phyloP scores from a whole-genome alignment of 345 rosid genomes.

The Crucihimalaya himalaica region DNA sequence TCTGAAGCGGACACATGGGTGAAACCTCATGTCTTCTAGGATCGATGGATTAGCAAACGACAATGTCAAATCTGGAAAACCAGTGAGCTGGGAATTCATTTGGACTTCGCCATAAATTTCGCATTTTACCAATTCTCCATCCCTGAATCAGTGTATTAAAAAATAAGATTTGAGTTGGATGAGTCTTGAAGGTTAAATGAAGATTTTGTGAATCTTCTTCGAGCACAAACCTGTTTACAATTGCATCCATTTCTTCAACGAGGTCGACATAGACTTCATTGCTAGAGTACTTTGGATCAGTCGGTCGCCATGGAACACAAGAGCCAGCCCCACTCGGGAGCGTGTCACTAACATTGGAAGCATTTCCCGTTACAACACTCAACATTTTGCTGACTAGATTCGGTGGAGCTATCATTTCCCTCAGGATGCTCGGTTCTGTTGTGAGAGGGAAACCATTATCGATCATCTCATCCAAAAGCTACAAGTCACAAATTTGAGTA shows the following conservation, averaged over 20 bases:
- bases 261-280: conserved; percentile 93
- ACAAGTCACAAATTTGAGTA: conserved; percentile 37
- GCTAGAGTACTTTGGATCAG: conserved; percentile 81
- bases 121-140: conserved; percentile 43
- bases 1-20: conserved; percentile 92
- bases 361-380: conserved; percentile 94
- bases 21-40: conserved; percentile 80
- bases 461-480: conserved; percentile 99
- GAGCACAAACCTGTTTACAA: conserved; percentile 64
- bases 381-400: conserved; percentile 84
- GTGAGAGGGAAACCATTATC: conserved; percentile 98
- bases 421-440: conserved; percentile 84
- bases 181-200: not conserved
- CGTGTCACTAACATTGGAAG: conserved; percentile 74
- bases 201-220: not conserved
- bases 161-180: not conserved
- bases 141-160: conserved; percentile 32
- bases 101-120: conserved; percentile 83
- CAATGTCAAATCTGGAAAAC: conserved; percentile 92
- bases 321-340: conserved; percentile 88
- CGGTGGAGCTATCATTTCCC: conserved; percentile 97
- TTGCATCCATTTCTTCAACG: conserved; percentile 94
- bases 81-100: conserved; percentile 86
- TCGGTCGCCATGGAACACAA: conserved; percentile 90
- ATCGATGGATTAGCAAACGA: conserved; percentile 82